Conservation (phyloP, 2,329 filamentous ascomycete species). For the Neocatenulostroma microsporum region DNA sequence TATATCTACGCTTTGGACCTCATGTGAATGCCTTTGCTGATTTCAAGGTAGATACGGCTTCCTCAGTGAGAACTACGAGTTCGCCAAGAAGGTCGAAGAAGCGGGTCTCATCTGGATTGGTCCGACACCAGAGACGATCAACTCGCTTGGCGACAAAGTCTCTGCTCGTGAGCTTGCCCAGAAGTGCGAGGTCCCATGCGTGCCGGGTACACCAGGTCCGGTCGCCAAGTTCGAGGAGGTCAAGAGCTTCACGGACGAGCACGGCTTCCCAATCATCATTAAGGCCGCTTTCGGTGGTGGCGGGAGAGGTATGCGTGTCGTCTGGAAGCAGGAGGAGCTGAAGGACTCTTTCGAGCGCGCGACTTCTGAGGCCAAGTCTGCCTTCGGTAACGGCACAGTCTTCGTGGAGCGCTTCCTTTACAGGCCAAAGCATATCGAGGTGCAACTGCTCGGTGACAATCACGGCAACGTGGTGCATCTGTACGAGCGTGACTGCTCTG, state of each 20-base stretch:
- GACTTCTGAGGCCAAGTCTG: slow-evolving; percentile 93
- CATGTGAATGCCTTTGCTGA: too few relatives aligned
- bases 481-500: slow-evolving; percentile 98
- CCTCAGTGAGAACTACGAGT: slow-evolving; percentile 93
- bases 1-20: too few relatives aligned
- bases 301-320: slow-evolving; percentile 97
- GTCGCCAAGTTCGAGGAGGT: slow-evolving; percentile 85
- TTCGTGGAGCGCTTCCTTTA: slow-evolving; percentile 99
- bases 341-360: slow-evolving; percentile 90
- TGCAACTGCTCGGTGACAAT: slow-evolving; percentile 95
- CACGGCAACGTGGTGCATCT: slow-evolving; percentile 95
- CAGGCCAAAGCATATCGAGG: slow-evolving; percentile 98
- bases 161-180: slow-evolving; percentile 83
- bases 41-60: too few relatives aligned
- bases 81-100: slow-evolving; percentile 90
- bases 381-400: slow-evolving; percentile 96
- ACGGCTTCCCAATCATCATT: slow-evolving; percentile 99
- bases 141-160: slow-evolving; percentile 94
- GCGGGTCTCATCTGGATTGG: slow-evolving; percentile 88
- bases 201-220: slow-evolving; percentile 84
- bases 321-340: slow-evolving; percentile 72
- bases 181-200: slow-evolving; percentile 82
- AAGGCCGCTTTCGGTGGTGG: slow-evolving; percentile 97
- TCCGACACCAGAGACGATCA: slow-evolving; percentile 83
- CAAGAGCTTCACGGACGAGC: slow-evolving; percentile 89